Base-by-base conservation (phyloP, 805 yeast species). In the Starmerella geochares region DNA sequence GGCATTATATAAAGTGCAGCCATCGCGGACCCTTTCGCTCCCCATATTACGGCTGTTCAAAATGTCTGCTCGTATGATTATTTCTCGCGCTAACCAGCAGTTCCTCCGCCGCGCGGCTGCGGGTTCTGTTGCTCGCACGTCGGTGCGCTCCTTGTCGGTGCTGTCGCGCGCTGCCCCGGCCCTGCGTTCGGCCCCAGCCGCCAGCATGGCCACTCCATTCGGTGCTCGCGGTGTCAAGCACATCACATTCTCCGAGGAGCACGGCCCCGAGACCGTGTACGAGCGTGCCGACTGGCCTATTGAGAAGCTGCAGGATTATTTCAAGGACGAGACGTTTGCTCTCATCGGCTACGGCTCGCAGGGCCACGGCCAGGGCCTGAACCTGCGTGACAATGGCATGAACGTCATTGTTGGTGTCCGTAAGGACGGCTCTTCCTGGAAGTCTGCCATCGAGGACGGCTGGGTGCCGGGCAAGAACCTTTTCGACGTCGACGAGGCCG, bases 271-370 rank as follows among this genome's bases (percentile, higher is more conserved):
- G 78, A 73, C 81, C 62, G 98, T 92, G 62, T 90, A 92, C 78
- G 97, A 92, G 79, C 86, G 98, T 75, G 82, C 87, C 65, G 98
- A 92, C 84, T 92, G 98, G 98, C 98, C 98, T 74, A 79, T 83
- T 71, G 97, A 90, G 76, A 90, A 85, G 78, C 78, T 92, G 66
- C 78, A 82, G 58, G 88, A 86, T 66, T 92, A 88, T 80, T 92
- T 92, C 87, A 90, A 92, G 80, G 76, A 88, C 73, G 97, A 92
- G 71, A 92, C 98, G 55, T 76, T 92, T 67, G 97, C 98, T 61
- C 75, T 92, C 67, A 88, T 92, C 63, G 98, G 98, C 74, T 92
- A 92, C 81, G 98, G 98, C 69, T 90, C 98, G 61, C 98, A 92
- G 77, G 98, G 98, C 79, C 90, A 92, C 79, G 98, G 98, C 70